Evolutionary conservation across 176 grass and related monocot genomes (phyloP).

Genomic region (Stipa capillata): DNA sequence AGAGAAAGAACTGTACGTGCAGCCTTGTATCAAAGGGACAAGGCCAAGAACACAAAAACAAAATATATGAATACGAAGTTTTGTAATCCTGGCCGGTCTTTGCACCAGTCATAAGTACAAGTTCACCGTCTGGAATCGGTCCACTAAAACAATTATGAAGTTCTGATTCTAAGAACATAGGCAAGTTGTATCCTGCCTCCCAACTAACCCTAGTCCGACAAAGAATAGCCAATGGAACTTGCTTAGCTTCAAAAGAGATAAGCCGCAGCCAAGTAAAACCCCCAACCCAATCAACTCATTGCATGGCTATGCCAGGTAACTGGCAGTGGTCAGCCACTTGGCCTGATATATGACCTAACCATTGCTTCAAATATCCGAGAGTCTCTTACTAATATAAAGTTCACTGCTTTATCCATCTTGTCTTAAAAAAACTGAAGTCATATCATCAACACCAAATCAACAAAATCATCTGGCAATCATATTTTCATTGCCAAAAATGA

Average conservation of each 20-base stretch:
- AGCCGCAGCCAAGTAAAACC: background rate
- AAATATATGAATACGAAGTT: background rate
- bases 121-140: background rate
- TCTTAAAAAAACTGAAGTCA: background rate
- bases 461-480: background rate
- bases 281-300: background rate
- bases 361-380: background rate
- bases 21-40: too few species aligned
- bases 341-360: background rate
- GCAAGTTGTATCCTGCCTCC: background rate
- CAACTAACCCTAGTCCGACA: slow-evolving; percentile 5
- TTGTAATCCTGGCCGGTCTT: background rate
- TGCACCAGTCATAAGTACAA: background rate
- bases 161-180: background rate
- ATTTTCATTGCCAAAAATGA: background rate
- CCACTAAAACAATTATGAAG: background rate
- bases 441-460: background rate
- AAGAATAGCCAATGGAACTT: background rate
- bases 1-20: too few species aligned
- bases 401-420: background rate
- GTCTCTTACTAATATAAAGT: background rate
- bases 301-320: background rate
- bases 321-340: background rate
- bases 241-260: background rate
- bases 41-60: too few species aligned